These are phyloP conservation scores for Sporothrix pallida DNA, from an alignment of 2,329 filamentous ascomycete genomes.

Conservation along the genomic window DNA sequence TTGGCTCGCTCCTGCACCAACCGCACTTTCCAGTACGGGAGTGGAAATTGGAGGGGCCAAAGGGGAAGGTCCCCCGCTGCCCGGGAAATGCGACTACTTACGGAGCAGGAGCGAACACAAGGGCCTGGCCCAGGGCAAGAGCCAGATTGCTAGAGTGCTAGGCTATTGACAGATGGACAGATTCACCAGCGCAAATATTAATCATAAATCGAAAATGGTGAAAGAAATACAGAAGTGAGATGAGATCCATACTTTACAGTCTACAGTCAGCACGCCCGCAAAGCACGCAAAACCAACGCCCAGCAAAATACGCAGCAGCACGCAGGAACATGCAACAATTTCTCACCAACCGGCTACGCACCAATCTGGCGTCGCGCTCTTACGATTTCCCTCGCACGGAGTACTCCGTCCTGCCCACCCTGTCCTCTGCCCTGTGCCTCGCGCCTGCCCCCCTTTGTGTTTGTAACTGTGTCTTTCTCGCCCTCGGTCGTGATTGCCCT, in stretches of 20 bases:
- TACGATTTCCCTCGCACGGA: conserved; percentile 7
- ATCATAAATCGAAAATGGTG: too few species aligned
- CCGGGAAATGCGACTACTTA: conserved; percentile 31
- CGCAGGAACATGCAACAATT: not conserved
- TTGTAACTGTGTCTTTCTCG: not conserved
- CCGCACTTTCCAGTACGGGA: not conserved
- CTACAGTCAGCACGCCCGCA: conserved; percentile 2
- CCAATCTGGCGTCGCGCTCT: not conserved
- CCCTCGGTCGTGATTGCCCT: conserved; percentile 3
- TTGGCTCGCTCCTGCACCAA: conserved; percentile 26
- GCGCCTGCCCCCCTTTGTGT: conserved; percentile 13
- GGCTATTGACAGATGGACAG: too few species aligned
- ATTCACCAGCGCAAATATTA: too few species aligned
- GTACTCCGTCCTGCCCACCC: conserved; percentile 12
- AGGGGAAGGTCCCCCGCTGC: conserved; percentile 29
- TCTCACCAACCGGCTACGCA: not conserved
- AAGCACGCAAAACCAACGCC: not conserved
- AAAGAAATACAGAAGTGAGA: not conserved
- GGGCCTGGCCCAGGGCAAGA: not conserved
- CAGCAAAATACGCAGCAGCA: not conserved
- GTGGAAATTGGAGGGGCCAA: conserved; percentile 36
- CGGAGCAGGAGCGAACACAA: conserved; percentile 5
- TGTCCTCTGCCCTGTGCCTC: not conserved
- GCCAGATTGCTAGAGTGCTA: not conserved
- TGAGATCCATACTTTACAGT: not conserved